phyloP scores from a whole-genome alignment of 164 flowering plant genomes.

The Vitis riparia region DNA sequence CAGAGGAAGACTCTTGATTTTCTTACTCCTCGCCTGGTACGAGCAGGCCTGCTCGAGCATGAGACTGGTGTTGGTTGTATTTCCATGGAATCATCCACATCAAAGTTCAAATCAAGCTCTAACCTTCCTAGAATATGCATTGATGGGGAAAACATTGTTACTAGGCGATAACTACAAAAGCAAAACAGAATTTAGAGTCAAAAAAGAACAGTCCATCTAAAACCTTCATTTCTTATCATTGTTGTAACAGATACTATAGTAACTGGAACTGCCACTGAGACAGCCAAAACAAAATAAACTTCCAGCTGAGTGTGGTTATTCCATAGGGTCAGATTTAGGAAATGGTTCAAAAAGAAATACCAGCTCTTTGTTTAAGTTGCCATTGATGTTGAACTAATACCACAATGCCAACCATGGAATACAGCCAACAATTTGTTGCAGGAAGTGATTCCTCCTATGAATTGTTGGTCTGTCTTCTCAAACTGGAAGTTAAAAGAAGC shows the following conservation, averaged over 20 bases:
- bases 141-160: not conserved
- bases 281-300: too few species aligned
- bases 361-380: not conserved
- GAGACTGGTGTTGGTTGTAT: conserved; percentile 65
- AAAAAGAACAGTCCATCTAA: too few species aligned
- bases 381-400: not conserved
- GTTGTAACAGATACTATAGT: too few species aligned
- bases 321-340: not conserved
- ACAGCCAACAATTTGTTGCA: too few species aligned
- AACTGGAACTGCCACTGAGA: too few species aligned
- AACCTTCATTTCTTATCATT: too few species aligned
- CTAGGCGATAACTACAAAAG: not conserved
- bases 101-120: conserved; percentile 49
- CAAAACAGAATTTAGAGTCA: too few species aligned
- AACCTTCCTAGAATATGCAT: conserved; percentile 41
- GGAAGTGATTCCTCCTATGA: too few species aligned
- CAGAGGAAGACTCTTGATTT: conserved; percentile 47
- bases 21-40: conserved; percentile 52
- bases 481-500: too few species aligned
- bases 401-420: not conserved
- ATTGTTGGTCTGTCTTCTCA: too few species aligned
- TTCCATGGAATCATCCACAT: conserved; percentile 21
- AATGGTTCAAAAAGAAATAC: not conserved
- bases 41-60: conserved; percentile 43
- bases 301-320: too few species aligned